A percentile compares a stretch with the other conserved stretches of the same genome.
Conservation (phyloP, 805 yeast species). For the Starmerella bombi region DNA sequence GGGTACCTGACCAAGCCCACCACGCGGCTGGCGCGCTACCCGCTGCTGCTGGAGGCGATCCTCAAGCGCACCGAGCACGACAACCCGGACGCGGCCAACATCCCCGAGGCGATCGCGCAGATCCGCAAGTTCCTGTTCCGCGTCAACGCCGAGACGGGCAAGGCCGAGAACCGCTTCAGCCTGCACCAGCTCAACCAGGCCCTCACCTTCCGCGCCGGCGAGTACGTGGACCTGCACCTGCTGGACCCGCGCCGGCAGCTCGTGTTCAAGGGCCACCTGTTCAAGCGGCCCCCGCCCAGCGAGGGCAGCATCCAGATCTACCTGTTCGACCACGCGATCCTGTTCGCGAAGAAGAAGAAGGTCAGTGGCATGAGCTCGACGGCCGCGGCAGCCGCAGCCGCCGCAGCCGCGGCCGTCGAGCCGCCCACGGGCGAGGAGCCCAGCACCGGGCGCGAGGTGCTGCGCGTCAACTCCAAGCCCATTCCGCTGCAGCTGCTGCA, state of each 20-base stretch:
- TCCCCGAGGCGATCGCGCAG: constrained; percentile 60
- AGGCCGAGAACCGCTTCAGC: constrained; percentile 82
- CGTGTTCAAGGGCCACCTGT: constrained; percentile 61
- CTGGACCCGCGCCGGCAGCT: constrained; percentile 70
- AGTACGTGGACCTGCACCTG: constrained; percentile 72
- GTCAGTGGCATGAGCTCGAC: constrained; percentile 43
- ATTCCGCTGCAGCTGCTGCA: constrained; percentile 66
- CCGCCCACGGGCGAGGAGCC: constrained; percentile 16
- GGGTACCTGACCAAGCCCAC: constrained; percentile 92
- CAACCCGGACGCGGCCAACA: constrained; percentile 53
- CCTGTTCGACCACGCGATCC: constrained; percentile 72
- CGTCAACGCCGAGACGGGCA: constrained; percentile 82
- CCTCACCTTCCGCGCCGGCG: constrained; percentile 67
- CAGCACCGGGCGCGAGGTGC: constrained; percentile 49
- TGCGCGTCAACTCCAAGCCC: constrained; percentile 81
- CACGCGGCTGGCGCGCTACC: constrained; percentile 90
- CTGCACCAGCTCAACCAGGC: constrained; percentile 76
- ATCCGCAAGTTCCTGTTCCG: constrained; percentile 61
- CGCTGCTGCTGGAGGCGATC: constrained; percentile 67
- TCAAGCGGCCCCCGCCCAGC: constrained; percentile 50
- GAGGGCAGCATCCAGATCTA: constrained; percentile 76
- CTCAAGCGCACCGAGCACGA: constrained; percentile 70
- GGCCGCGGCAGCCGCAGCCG: constrained; percentile 19
- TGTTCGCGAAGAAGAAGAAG: constrained; percentile 73
- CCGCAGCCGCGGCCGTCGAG: constrained; percentile 19